These are phyloP conservation scores for Torrubiella hemipterigena DNA, from an alignment of 2,329 filamentous ascomycete species.

Conservation along the genomic window DNA sequence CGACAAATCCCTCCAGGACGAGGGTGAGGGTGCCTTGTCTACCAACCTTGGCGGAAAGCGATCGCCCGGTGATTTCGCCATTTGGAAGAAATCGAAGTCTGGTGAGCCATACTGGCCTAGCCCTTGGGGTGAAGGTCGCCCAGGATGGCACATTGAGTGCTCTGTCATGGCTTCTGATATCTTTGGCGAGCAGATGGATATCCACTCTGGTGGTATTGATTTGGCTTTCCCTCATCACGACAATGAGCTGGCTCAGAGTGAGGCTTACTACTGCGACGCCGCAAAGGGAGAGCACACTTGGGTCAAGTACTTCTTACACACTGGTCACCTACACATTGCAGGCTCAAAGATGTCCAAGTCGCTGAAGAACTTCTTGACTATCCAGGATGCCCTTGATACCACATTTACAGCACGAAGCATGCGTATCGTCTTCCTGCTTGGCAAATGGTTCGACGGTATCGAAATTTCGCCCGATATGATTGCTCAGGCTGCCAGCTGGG, in stretches of 20 bases:
- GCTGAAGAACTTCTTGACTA: constrained; percentile 91
- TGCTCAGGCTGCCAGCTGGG: constrained; percentile 64
- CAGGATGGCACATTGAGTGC: constrained; percentile 97
- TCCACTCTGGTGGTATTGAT: constrained; percentile 88
- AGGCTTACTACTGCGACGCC: constrained; percentile 61
- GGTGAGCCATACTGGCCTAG: constrained; percentile 87
- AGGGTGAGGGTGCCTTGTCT: constrained; percentile 76
- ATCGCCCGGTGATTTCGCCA: constrained; percentile 70
- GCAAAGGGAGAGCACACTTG: constrained; percentile 52
- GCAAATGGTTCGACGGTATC: constrained; percentile 81
- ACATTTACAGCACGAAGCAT: constrained; percentile 68
- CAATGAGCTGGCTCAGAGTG: constrained; percentile 82
- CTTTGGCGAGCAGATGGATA: constrained; percentile 76
- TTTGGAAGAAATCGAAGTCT: constrained; percentile 88
- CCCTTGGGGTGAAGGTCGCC: constrained; percentile 76
- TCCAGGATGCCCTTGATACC: constrained; percentile 63
- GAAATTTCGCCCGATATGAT: constrained; percentile 82
- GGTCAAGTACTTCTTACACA: constrained; percentile 95
- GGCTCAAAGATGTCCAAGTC: constrained; percentile 95
- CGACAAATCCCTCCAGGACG: constrained; percentile 71
- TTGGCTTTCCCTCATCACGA: constrained; percentile 87
- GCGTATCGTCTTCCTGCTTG: constrained; percentile 77
- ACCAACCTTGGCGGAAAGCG: constrained; percentile 55
- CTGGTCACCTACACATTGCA: constrained; percentile 76
- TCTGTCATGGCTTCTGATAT: constrained; percentile 87